phyloP scores from a whole-genome alignment of 2,329 filamentous ascomycete genomes.

The Colletotrichum eremochloae region DNA sequence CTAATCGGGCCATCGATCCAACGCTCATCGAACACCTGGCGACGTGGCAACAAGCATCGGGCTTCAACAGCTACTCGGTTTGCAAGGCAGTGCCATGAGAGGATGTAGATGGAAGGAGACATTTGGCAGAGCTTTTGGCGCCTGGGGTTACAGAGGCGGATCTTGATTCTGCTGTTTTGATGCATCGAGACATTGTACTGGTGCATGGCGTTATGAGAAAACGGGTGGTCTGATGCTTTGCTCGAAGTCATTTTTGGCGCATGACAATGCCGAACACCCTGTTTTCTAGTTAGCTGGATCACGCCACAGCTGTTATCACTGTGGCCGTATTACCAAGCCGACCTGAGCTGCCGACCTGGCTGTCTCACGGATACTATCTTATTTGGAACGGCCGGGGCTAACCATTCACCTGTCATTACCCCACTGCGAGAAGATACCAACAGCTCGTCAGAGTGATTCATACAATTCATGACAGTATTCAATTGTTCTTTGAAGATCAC shows the following conservation, averaged over 20 bases:
- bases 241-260: not conserved
- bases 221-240: not conserved
- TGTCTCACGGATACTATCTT: too few species aligned
- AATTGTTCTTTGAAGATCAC: too few species aligned
- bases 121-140: not conserved
- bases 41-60: constrained; percentile 47
- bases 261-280: not conserved
- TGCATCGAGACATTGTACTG: not conserved
- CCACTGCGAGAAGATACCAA: too few species aligned
- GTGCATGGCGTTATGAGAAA: not conserved
- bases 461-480: too few species aligned
- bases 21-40: constrained; percentile 48
- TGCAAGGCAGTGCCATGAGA: constrained; percentile 34
- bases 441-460: too few species aligned
- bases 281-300: not conserved
- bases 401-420: too few species aligned
- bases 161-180: not conserved
- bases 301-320: not conserved
- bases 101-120: not conserved
- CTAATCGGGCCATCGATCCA: constrained; percentile 50
- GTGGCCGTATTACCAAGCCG: too few species aligned
- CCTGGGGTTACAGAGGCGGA: not conserved
- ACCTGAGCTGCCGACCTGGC: too few species aligned
- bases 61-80: constrained; percentile 47
- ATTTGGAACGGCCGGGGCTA: too few species aligned